A percentile compares a stretch with the other conserved stretches of the same genome.
phyloP scores from a whole-genome alignment of 192 early-diverging fungal species.

The Backusella westeae region DNA sequence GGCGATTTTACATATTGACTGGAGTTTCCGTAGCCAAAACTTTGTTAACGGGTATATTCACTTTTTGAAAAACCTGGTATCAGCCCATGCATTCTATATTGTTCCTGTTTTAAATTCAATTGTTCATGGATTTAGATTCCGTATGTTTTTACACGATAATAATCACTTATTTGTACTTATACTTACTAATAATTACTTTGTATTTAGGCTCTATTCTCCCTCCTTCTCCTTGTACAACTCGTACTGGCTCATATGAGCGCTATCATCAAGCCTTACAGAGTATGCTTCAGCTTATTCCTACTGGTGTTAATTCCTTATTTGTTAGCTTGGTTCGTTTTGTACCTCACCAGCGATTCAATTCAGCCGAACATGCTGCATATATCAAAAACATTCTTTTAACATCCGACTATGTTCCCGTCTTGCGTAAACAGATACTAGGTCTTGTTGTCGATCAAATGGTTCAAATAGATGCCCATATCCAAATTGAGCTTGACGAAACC shows the following conservation, averaged over 20 bases:
- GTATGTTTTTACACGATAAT: slow-evolving; percentile 33
- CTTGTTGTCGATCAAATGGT: slow-evolving; percentile 80
- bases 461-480: slow-evolving; percentile 93
- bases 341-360: slow-evolving; percentile 68
- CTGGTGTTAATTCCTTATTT: slow-evolving; percentile 60
- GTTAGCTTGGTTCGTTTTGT: slow-evolving; percentile 60
- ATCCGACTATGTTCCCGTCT: slow-evolving; percentile 70
- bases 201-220: slow-evolving; percentile 17
- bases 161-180: background rate
- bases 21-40: slow-evolving; percentile 46
- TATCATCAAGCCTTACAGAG: slow-evolving; percentile 59
- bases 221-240: slow-evolving; percentile 5
- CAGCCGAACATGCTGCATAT: slow-evolving; percentile 60
- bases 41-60: slow-evolving; percentile 56
- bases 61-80: slow-evolving; percentile 71
- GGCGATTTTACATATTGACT: slow-evolving; percentile 58
- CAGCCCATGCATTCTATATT: slow-evolving; percentile 68
- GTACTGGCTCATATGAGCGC: slow-evolving; percentile 49
- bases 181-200: background rate
- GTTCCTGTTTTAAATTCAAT: slow-evolving; percentile 58
- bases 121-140: slow-evolving; percentile 48
- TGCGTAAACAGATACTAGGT: slow-evolving; percentile 67
- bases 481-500: slow-evolving; percentile 84
- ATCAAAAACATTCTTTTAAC: slow-evolving; percentile 75
- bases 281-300: slow-evolving; percentile 68